Base-by-base conservation (phyloP, 176 grass and related monocot species). In the Aegilops tauschii region DNA sequence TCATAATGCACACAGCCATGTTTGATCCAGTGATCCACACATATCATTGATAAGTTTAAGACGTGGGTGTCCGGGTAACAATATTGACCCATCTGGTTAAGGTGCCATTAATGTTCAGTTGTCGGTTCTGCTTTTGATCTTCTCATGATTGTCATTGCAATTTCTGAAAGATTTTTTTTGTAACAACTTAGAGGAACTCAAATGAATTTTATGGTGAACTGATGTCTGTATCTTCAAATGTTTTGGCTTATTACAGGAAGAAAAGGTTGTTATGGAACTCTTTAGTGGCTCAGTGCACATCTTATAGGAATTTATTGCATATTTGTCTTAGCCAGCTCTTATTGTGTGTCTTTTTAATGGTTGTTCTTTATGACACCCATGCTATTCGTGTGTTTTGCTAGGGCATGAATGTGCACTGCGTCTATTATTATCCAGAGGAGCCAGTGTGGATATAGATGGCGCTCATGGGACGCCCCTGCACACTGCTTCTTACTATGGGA, bases 341-440 rank as follows among this genome's bases (percentile, higher is more conserved):
- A 30, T 65, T 31, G 39, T 44, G 42, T 44, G 42, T 44, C 42
- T 44, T 44, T 28, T 21, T 73, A 73, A 16, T 73, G 70, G 10
- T 23, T 25, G 69, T 21, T 73, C 21, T 73, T 21, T 45, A 74
- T 74, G 44, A 74, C 71, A 28, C n/a, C 44, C 71, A 28, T 47
- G 40, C 13, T 74, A 74, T 35, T 58, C 39, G 30, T 76, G 23
- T 74, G 25, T 42, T 44, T 59, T 23, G 5, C n/a, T 47, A 88
- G 89, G 84, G 23, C 12, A 87, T 6, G 64, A 80, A 80, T 65
- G 11, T 28, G 30, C 88, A 74, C 40, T 72, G 83, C 44, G 58
- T 21, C 56, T 91, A 44, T 84, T 91, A 65, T 61, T 91, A 25
- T 84, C 85, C 79, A 87, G 66, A 74, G 80, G 80, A 87, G 89